phyloP scores from a whole-genome alignment of 306 rosid genomes.

The Rosa lucieae region DNA sequence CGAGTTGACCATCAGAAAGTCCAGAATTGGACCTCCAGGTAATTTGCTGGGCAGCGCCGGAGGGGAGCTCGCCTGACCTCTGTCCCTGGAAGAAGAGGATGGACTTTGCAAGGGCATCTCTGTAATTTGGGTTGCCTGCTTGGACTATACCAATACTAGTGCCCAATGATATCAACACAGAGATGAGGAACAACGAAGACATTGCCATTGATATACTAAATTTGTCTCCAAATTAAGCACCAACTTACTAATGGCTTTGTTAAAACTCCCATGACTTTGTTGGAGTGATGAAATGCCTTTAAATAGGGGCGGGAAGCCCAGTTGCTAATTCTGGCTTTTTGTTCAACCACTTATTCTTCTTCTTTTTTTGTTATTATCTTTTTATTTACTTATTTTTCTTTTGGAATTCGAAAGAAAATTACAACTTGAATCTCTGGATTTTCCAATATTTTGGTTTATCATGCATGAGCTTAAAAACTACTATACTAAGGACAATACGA shows the following conservation, averaged over 20 bases:
- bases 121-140: conserved; percentile 47
- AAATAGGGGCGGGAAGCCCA: not conserved
- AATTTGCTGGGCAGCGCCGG: conserved; percentile 42
- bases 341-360: not conserved
- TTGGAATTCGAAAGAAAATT: too few relatives aligned
- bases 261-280: not conserved
- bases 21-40: conserved; percentile 76
- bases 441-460: too few relatives aligned
- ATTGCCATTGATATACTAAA: conserved; percentile 11
- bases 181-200: conserved; percentile 13
- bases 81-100: conserved; percentile 85
- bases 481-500: too few relatives aligned
- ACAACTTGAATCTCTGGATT: too few relatives aligned
- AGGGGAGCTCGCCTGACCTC: conserved; percentile 77
- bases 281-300: not conserved
- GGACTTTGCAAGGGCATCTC: conserved; percentile 85
- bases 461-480: too few relatives aligned
- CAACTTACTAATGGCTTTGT: not conserved
- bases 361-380: too few relatives aligned
- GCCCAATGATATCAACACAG: conserved; percentile 14
- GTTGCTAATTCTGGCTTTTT: too few relatives aligned
- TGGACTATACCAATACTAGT: conserved; percentile 19
- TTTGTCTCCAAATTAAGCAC: too few relatives aligned
- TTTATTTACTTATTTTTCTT: too few relatives aligned
- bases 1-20: conserved; percentile 63